phyloP scores from a whole-genome alignment of 352 stramenopile species.

The Thraustochytrium striatum region DNA sequence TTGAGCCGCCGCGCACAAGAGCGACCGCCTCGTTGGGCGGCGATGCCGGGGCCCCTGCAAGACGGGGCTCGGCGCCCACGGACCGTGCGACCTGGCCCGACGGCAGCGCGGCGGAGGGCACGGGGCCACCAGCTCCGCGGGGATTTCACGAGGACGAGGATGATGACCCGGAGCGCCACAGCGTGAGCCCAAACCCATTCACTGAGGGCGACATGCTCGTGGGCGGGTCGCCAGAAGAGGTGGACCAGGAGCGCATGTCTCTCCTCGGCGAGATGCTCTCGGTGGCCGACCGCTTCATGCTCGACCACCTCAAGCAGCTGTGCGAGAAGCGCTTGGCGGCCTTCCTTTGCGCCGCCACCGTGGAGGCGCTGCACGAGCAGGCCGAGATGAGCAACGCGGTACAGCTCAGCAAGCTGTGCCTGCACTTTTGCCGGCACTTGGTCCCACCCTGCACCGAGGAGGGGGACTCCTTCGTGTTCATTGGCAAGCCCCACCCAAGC shows the following conservation, averaged over 20 bases:
- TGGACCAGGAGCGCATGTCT: conserved; percentile 55
- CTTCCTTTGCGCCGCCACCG: conserved; percentile 70
- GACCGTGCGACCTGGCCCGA: not conserved
- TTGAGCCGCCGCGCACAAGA: not conserved
- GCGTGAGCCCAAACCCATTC: too few relatives aligned
- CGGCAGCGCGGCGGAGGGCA: not conserved
- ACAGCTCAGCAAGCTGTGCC: conserved; percentile 84
- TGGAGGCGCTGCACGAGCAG: conserved; percentile 76
- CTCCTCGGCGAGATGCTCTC: conserved; percentile 79
- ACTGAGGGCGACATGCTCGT: conserved; percentile 45
- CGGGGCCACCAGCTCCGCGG: not conserved
- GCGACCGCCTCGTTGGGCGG: not conserved
- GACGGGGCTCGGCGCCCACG: not conserved
- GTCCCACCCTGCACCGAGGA: too few relatives aligned
- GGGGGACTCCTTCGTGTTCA: too few relatives aligned
- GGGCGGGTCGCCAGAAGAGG: not conserved
- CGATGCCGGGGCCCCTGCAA: not conserved
- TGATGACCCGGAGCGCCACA: not conserved
- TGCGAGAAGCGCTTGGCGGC: conserved; percentile 80
- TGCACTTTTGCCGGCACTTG: conserved; percentile 74
- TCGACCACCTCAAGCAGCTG: conserved; percentile 91
- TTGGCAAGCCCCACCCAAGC: too few relatives aligned
- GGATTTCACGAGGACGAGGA: not conserved
- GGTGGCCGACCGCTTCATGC: conserved; percentile 89
- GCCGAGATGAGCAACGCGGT: conserved; percentile 81